A percentile compares a stretch with the other conserved stretches of the same genome.
Evolutionary conservation across 2,329 filamentous ascomycete genomes (phyloP).

Genomic region (Neofusicoccum laricinum): DNA sequence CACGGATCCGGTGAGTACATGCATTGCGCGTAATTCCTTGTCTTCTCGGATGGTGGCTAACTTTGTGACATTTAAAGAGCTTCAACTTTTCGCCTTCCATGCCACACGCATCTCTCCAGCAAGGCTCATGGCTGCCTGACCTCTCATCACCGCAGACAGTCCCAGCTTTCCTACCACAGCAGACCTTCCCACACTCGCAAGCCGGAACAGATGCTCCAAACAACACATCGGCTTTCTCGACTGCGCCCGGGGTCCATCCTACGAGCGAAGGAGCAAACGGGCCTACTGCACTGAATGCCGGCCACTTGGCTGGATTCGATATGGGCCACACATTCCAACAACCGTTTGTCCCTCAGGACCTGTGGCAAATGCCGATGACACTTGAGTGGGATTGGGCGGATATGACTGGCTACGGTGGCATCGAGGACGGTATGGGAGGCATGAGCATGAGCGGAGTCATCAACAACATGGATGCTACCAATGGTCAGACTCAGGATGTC

Average conservation of each 20-base stretch:
- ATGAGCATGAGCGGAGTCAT: conserved; percentile 16
- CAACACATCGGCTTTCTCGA: background rate
- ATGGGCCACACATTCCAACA: conserved; percentile 61
- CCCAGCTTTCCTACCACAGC: conserved; percentile 3
- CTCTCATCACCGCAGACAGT: conserved; percentile 1
- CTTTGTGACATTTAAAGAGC: conserved; percentile 19
- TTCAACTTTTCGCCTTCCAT: conserved; percentile 41
- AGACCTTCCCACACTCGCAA: conserved; percentile 2
- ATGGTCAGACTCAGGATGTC: background rate
- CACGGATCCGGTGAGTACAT: conserved; percentile 1
- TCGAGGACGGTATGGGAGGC: conserved; percentile 27
- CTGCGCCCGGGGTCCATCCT: background rate
- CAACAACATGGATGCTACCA: background rate
- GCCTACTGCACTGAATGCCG: conserved; percentile 3
- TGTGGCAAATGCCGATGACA: conserved; percentile 95
- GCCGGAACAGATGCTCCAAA: background rate
- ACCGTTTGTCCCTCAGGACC: conserved; percentile 84
- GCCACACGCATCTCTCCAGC: conserved; percentile 36
- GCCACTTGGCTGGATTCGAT: background rate
- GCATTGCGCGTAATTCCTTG: background rate
- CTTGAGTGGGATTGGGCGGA: conserved; percentile 83
- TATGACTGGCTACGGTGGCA: conserved; percentile 37
- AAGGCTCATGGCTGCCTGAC: conserved; percentile 15
- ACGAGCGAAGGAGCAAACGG: background rate
- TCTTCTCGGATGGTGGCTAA: background rate